Base-by-base conservation (phyloP, 257 asterid genomes). In the Fraxinus americana region DNA sequence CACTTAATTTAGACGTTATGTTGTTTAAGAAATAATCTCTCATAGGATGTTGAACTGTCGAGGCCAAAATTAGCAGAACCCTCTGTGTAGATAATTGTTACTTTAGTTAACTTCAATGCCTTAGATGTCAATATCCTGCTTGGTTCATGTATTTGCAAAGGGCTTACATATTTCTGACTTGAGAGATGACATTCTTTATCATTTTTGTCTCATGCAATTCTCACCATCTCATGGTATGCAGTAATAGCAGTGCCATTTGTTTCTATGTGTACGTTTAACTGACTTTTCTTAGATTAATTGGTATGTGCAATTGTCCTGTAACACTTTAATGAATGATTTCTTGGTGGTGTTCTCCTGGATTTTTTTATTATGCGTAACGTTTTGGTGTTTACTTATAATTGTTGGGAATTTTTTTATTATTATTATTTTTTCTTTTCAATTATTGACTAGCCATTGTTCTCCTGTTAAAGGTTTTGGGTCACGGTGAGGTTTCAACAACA, bases 401-500 rank as follows among this genome's bases (percentile, higher is more conserved):
- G 38, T 59, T 30, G 67, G 73, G 73, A 2, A 32, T 32, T 32
- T 32, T 3, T 32, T 32, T 79, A 43, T 72, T 77, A 25, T 25
- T 25, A 25, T 25, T 25, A 25, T 63, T 39, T 39, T 71, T 74
- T 74, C 17, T n/a, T n/a, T 35, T 70, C 16, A 74, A 29, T 68
- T 76, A 35, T 75, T 74, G 25, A 63, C 77, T 85, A 77, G 74
- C 74, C 48, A 16, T 12, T 38, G 36, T 72, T 54, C 75, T 73
- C 50, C 9, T 86, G 83, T 87, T 86, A 76, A 76, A 96, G 99
- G 92, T 96, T 96, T 82, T 93, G 98, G 99, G 92, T 91, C 78
- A 89, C 96, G 59, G 86, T 88, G 81, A 90, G 92, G 87, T 90
- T 89, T 90, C 98, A 85, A 61, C 87, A 76, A 72, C 88, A 84